A percentile compares a stretch with the other conserved stretches of the same genome.
phyloP scores from a whole-genome alignment of 257 asterid genomes.

The Thymus mandschuricus region DNA sequence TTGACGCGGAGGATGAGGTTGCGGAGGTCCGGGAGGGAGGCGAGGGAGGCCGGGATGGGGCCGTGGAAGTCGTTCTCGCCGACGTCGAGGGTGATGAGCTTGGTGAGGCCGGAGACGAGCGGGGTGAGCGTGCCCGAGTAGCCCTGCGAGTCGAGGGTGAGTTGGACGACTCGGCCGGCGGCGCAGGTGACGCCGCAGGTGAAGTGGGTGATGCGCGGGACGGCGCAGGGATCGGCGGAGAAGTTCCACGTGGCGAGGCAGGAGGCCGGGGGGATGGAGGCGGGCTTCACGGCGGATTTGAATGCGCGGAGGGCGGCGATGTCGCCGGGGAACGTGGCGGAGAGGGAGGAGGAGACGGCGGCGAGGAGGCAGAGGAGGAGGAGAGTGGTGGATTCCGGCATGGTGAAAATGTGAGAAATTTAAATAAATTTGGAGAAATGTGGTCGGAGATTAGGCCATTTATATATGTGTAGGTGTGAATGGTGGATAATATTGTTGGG shows the following conservation, averaged over 20 bases:
- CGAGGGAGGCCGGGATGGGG: slow-evolving; percentile 58
- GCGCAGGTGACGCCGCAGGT: slow-evolving; percentile 80
- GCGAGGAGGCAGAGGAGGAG: slow-evolving; percentile 29
- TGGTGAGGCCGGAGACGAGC: slow-evolving; percentile 62
- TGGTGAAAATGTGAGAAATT: slow-evolving; percentile 28
- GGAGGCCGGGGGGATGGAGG: slow-evolving; percentile 69
- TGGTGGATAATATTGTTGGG: slow-evolving; percentile 19
- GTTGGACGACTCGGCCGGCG: slow-evolving; percentile 65
- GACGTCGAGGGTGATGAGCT: slow-evolving; percentile 71
- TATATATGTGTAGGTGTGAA: slow-evolving; percentile 12
- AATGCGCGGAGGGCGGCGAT: slow-evolving; percentile 70
- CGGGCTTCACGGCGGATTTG: slow-evolving; percentile 60
- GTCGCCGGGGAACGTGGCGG: slow-evolving; percentile 59
- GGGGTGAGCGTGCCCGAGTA: slow-evolving; percentile 75
- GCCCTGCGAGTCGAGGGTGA: slow-evolving; percentile 88
- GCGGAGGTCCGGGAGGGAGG: slow-evolving; percentile 50
- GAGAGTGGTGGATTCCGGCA: slow-evolving; percentile 35
- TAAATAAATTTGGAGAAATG: background rate
- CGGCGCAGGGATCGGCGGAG: slow-evolving; percentile 82
- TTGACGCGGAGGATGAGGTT: slow-evolving; percentile 68
- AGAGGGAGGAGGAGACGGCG: slow-evolving; percentile 29
- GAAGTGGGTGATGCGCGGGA: slow-evolving; percentile 72
- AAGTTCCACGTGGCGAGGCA: slow-evolving; percentile 94
- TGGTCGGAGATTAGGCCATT: background rate
- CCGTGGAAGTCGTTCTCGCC: slow-evolving; percentile 71